Base-by-base conservation (phyloP, 1,139 yeast species). In the Scheffersomyces stambukii region DNA sequence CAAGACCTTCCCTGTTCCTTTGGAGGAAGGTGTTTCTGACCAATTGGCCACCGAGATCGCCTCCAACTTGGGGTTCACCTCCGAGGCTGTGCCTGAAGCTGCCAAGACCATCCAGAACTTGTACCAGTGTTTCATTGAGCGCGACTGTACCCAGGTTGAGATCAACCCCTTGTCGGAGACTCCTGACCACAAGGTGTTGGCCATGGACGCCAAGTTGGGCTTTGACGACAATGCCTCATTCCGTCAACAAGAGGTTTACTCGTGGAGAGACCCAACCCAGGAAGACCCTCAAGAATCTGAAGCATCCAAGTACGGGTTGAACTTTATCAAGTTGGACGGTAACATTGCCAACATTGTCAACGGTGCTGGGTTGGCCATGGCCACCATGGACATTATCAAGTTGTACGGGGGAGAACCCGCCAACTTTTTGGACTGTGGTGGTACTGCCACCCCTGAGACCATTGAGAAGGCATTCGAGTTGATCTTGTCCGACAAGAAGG, bases 291-390 rank as follows among this genome's bases (percentile, higher is more conserved):
- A 89, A 61, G 98, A 91, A 69, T 86, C 84, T 46, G 82, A 78
- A 60, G 98, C 98, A 43, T 73, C 93, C 50, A 68, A 84, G 60
- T 82, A 80, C 56, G 94, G 89, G 50, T 77, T 91, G 57, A 91
- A 91, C 73, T 93, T 91, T 62, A 93, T 91, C 71, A 91, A 93
- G 72, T 81, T 91, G 57, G 94, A 91, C 57, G 99, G 98, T 64
- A 85, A 86, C 74, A 89, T 91, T 55, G 99, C 98, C 53, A 91
- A 96, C 73, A 75, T 91, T 44, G 99, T 91, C 58, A 91, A 91
- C 64, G 99, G 99, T 71, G 99, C 99, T 36, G 99, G 99, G 65
- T 78, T 91, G 56, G 99, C 99, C 52, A 91, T 91, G 99, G 98
- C 99, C 52, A 91, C 99, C 46, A 89, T 91, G 97, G 99, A 91